These are phyloP conservation scores for Calonectria hawksworthii DNA, from an alignment of 2,329 filamentous ascomycete species.

Conservation along the genomic window DNA sequence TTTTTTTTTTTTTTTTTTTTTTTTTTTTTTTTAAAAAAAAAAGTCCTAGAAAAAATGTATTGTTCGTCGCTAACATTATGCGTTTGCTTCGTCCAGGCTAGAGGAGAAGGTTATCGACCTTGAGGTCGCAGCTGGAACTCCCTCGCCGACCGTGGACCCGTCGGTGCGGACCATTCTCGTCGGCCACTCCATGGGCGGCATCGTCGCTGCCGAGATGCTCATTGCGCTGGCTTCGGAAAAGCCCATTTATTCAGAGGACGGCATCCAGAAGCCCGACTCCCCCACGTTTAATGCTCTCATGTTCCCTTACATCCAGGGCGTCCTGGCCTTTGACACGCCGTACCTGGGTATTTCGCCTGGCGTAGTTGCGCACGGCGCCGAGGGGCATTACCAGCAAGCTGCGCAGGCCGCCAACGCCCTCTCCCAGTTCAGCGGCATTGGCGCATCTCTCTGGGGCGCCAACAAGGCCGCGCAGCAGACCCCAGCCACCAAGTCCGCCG, in stretches of 20 bases:
- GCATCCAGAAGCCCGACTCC: constrained; percentile 52
- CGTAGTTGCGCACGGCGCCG: constrained; percentile 87
- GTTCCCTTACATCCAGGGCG: constrained; percentile 93
- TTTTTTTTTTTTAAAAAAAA: too few relatives aligned
- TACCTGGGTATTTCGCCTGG: constrained; percentile 86
- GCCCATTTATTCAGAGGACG: constrained; percentile 64
- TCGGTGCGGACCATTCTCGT: constrained; percentile 86
- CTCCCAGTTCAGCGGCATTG: constrained; percentile 74
- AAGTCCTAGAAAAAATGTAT: neutral
- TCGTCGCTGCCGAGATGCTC: constrained; percentile 91
- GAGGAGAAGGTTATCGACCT: constrained; percentile 94
- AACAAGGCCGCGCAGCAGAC: constrained; percentile 49
- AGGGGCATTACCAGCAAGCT: constrained; percentile 83
- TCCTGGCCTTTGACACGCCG: constrained; percentile 95
- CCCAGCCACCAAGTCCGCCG: constrained; percentile 41
- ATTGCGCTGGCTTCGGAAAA: constrained; percentile 75
- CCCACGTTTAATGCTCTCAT: constrained; percentile 74
- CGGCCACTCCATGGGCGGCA: constrained; percentile 93
- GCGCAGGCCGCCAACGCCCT: constrained; percentile 79
- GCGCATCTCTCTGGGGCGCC: constrained; percentile 76
- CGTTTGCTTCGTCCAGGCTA: constrained; percentile 67
- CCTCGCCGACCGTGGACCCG: constrained; percentile 88
- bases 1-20: neutral
- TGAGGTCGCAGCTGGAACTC: constrained; percentile 84
- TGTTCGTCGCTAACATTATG: neutral